phyloP scores from a whole-genome alignment of 179 eudicot genomes.

The Gypsophila paniculata region DNA sequence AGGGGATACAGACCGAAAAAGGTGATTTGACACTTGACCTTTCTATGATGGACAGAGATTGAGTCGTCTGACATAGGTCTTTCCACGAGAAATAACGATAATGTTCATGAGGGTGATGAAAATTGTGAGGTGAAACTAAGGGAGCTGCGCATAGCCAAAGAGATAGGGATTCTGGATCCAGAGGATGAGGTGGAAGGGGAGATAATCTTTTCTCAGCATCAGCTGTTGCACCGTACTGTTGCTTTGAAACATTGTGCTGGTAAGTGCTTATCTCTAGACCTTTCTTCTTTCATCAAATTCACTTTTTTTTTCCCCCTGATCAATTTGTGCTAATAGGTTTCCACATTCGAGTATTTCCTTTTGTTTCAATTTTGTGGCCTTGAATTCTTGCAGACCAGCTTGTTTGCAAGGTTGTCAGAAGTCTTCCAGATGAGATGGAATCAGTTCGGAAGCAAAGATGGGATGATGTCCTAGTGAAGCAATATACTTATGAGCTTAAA shows the following conservation, averaged over 20 bases:
- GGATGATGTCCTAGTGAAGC: slow-evolving; percentile 80
- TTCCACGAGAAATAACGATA: slow-evolving; percentile 36
- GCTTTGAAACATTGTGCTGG: slow-evolving; percentile 56
- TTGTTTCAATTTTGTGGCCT: not conserved
- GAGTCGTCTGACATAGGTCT: slow-evolving; percentile 30
- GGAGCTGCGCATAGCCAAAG: slow-evolving; percentile 39
- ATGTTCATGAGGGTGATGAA: slow-evolving; percentile 31
- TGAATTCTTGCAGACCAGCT: slow-evolving; percentile 58
- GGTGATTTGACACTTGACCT: slow-evolving; percentile 22
- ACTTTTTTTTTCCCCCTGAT: not conserved
- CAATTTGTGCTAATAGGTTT: not conserved
- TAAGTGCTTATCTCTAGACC: slow-evolving; percentile 35
- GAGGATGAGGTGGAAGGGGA: slow-evolving; percentile 86
- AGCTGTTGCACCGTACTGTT: slow-evolving; percentile 51
- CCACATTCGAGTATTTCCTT: not conserved
- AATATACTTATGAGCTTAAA: slow-evolving; percentile 72
- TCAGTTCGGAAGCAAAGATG: slow-evolving; percentile 57
- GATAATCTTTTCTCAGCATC: slow-evolving; percentile 63
- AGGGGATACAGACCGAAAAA: not conserved
- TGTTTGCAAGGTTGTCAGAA: slow-evolving; percentile 54
- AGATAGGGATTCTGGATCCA: slow-evolving; percentile 49
- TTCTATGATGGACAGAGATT: slow-evolving; percentile 39
- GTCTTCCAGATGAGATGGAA: slow-evolving; percentile 69
- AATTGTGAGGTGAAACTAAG: slow-evolving; percentile 32
- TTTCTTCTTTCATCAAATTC: not conserved